phyloP scores from a whole-genome alignment of 139 green algal species.

The Prasinococcaceae sp. region DNA sequence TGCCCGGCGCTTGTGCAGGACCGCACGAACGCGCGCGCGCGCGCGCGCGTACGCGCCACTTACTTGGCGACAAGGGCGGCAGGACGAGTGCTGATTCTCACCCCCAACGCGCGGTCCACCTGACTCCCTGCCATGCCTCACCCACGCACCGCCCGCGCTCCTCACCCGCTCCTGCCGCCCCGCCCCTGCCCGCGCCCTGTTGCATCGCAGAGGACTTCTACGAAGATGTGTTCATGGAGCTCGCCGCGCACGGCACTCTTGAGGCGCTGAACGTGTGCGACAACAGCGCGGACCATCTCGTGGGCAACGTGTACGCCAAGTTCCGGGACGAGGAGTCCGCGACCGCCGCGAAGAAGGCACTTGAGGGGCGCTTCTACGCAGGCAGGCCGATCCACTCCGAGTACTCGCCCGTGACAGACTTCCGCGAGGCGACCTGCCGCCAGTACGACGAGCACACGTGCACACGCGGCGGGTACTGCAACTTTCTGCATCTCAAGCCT shows the following conservation, averaged over 20 bases:
- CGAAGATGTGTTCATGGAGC: constrained; percentile 95
- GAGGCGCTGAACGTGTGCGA: constrained; percentile 96
- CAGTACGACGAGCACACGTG: constrained; percentile 98
- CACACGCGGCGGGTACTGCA: constrained; percentile 93
- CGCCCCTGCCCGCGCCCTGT: not conserved
- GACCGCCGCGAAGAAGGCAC: constrained; percentile 39
- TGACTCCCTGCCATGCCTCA: too few relatives aligned
- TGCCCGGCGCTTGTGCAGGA: too few relatives aligned
- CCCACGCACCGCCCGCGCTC: too few relatives aligned
- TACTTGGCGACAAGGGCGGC: too few relatives aligned
- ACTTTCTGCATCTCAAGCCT: constrained; percentile 98
- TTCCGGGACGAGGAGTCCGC: constrained; percentile 79
- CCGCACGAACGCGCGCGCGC: too few relatives aligned
- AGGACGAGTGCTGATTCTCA: too few relatives aligned
- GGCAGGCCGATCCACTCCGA: constrained; percentile 78
- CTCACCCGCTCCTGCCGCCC: constrained; percentile 20
- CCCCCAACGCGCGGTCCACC: too few relatives aligned
- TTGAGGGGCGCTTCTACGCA: constrained; percentile 37
- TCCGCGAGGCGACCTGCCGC: constrained; percentile 80
- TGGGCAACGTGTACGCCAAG: constrained; percentile 89
- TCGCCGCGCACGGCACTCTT: constrained; percentile 78
- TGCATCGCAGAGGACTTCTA: constrained; percentile 81
- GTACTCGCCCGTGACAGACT: constrained; percentile 96
- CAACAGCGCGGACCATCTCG: constrained; percentile 95
- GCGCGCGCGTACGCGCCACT: too few relatives aligned